Percentiles rank a stretch among this genome's conserved stretches.
Conservation (phyloP, 768 basidiomycete genomes). For the Russula sp. region DNA sequence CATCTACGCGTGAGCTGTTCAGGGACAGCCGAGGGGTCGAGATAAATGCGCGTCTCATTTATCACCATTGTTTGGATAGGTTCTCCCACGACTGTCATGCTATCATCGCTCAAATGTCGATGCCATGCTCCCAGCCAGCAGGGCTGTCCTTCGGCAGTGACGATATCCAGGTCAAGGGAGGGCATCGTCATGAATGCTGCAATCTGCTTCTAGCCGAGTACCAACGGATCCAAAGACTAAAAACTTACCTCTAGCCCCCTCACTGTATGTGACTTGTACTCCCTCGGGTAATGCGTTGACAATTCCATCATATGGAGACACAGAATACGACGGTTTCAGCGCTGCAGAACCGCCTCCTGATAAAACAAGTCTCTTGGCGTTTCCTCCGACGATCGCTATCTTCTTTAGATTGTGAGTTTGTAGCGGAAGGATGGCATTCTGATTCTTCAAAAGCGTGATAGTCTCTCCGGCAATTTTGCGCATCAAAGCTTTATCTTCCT, state of each 20-base stretch:
- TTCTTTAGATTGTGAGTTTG: conserved; percentile 43
- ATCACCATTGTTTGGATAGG: conserved; percentile 36
- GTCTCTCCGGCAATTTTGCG: conserved; percentile 58
- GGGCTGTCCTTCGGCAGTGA: conserved; percentile 38
- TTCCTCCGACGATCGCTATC: conserved; percentile 69
- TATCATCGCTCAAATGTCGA: conserved; percentile 2
- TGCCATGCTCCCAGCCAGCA: conserved; percentile 42
- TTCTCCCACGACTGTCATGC: conserved; percentile 5
- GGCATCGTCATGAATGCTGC: conserved; percentile 60
- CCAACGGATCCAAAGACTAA: not conserved
- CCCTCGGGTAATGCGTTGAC: conserved; percentile 44
- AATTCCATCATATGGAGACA: conserved; percentile 74
- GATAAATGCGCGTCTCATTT: conserved; percentile 61
- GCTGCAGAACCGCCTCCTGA: conserved; percentile 70
- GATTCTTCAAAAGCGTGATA: conserved; percentile 73
- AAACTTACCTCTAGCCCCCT: conserved; percentile 57
- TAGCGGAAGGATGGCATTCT: conserved; percentile 47
- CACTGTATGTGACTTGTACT: conserved; percentile 54
- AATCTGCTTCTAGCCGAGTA: not conserved
- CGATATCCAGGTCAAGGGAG: conserved; percentile 58
- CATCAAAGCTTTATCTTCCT: conserved; percentile 56
- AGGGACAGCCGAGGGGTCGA: conserved; percentile 46
- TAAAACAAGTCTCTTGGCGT: conserved; percentile 53
- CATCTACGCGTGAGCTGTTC: conserved; percentile 49
- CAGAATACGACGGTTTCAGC: conserved; percentile 66